These are phyloP conservation scores for Aspergillus sp. DNA, from an alignment of 2,329 filamentous ascomycete species.

Conservation along the genomic window DNA sequence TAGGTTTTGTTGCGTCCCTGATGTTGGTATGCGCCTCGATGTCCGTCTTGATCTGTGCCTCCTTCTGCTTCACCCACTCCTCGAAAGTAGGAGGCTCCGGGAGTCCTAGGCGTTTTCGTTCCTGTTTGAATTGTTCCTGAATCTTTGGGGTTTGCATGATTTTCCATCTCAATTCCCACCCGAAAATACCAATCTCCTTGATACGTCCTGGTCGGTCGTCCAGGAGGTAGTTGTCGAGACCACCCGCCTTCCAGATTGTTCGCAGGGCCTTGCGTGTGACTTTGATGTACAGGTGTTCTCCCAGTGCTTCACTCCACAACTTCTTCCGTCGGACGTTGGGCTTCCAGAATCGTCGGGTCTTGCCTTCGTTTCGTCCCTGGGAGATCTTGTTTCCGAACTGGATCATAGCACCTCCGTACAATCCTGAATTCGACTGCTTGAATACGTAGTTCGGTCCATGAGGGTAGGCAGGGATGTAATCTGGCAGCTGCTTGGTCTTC, in stretches of 20 bases:
- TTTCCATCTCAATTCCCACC: slow-evolving; percentile 86
- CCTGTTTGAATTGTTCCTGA: slow-evolving; percentile 58
- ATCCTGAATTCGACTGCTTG: slow-evolving; percentile 44
- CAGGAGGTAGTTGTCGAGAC: slow-evolving; percentile 86
- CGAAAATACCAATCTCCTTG: slow-evolving; percentile 80
- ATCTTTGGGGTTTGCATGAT: slow-evolving; percentile 74
- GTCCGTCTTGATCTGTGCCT: slow-evolving; percentile 33
- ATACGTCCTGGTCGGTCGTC: slow-evolving; percentile 73
- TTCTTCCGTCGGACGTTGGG: slow-evolving; percentile 47
- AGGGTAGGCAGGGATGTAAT: slow-evolving; percentile 42
- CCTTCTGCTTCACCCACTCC: slow-evolving; percentile 41
- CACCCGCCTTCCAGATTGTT: slow-evolving; percentile 75
- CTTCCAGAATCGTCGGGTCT: slow-evolving; percentile 45
- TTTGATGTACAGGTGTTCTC: slow-evolving; percentile 40
- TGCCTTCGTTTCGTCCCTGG: slow-evolving; percentile 44
- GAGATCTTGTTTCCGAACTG: slow-evolving; percentile 49
- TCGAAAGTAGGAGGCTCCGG: slow-evolving; percentile 44
- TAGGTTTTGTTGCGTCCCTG: slow-evolving; percentile 27
- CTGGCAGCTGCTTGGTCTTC: slow-evolving; percentile 28
- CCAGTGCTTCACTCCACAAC: slow-evolving; percentile 41
- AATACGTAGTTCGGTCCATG: slow-evolving; percentile 40
- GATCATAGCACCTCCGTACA: slow-evolving; percentile 43
- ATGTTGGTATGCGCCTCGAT: slow-evolving; percentile 31
- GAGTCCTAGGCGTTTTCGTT: slow-evolving; percentile 65
- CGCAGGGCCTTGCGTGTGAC: slow-evolving; percentile 42